Base-by-base conservation (phyloP, 2,329 filamentous ascomycete species). In the Ciborinia camelliae region DNA sequence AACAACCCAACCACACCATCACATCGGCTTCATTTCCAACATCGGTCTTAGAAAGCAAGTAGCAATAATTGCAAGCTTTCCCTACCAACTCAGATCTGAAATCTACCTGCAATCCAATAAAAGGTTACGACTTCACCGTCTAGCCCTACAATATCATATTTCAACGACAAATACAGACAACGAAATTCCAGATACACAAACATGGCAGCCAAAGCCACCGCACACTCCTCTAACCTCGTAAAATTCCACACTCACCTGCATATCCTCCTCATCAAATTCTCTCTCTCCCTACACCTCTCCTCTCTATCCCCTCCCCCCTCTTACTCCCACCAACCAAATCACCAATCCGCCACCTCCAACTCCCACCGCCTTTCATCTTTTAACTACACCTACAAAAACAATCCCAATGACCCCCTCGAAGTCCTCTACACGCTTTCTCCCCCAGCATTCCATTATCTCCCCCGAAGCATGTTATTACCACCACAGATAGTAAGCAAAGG, bases 361-460 rank as follows among this genome's bases (percentile, higher is more conserved):
- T 0, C 26, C 9, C 39, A 30, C 23, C 53, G 37, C 18, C 37
- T 30, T 28, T 20, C 51, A 30, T 20, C 39, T n/a, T 10, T 14
- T 6, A 23, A 2, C 23, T n/a, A 10, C 26, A 35, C 37, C 39
- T 37, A n/a, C 20, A 45, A 23, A n/a, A n/a, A 57, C 37, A 37
- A 45, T 8, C 57, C 47, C 28, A 32, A 47, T 23, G 62, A 68
- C 15, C 62, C 66, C 26, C 53, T 66, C 23, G 64, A 68, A 48
- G 47, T 70, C 15, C 61, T 70, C 32, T 71, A 70, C 64, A 68
- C 66, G 15, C 62, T 69, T 12, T 58, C 52, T 0, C 65, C 65
- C 9, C 48, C 65, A 1, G 63, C 48, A 3, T 70, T 70, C 60
- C 54, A 63, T 9, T 52, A 45, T 20, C 59, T 53, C 1, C 57